phyloP scores from a whole-genome alignment of 768 basidiomycete genomes.

The Leccinum variicolor region DNA sequence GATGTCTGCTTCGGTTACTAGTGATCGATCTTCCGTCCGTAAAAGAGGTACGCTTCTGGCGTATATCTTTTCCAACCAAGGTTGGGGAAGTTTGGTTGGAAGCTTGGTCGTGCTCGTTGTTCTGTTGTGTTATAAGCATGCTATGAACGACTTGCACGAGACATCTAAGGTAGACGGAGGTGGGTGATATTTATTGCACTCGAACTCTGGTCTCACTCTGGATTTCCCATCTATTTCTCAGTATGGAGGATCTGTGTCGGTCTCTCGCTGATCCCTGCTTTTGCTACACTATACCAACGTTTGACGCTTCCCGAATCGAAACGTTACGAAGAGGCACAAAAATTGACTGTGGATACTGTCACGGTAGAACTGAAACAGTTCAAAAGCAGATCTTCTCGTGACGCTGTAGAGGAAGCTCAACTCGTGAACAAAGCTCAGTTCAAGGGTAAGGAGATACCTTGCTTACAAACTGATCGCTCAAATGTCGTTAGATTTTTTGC shows the following conservation, averaged over 20 bases:
- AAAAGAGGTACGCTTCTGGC: constrained; percentile 73
- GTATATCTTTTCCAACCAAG: constrained; percentile 75
- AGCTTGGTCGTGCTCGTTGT: constrained; percentile 61
- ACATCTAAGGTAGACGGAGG: constrained; percentile 69
- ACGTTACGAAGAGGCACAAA: constrained; percentile 46
- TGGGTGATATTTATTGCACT: constrained; percentile 27
- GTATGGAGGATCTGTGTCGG: constrained; percentile 76
- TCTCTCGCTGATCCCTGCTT: constrained; percentile 72
- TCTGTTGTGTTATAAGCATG: constrained; percentile 57
- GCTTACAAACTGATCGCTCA: neutral
- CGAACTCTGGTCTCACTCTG: neutral
- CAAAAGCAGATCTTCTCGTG: constrained; percentile 5
- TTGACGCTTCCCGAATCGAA: constrained; percentile 69
- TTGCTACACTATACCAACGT: constrained; percentile 72
- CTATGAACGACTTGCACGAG: constrained; percentile 57
- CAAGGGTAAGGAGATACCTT: constrained; percentile 31
- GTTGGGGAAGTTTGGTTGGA: constrained; percentile 72
- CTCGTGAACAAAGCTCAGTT: constrained; percentile 50
- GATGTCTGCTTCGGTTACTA: constrained; percentile 67
- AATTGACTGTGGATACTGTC: constrained; percentile 24
- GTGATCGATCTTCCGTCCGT: constrained; percentile 60
- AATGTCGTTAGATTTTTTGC: constrained; percentile 47
- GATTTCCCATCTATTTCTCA: constrained; percentile 13
- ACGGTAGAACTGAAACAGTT: constrained; percentile 35
- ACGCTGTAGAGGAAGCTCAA: constrained; percentile 10